phyloP scores from a whole-genome alignment of 2,329 filamentous ascomycete genomes.

The Colletotrichum sp. region DNA sequence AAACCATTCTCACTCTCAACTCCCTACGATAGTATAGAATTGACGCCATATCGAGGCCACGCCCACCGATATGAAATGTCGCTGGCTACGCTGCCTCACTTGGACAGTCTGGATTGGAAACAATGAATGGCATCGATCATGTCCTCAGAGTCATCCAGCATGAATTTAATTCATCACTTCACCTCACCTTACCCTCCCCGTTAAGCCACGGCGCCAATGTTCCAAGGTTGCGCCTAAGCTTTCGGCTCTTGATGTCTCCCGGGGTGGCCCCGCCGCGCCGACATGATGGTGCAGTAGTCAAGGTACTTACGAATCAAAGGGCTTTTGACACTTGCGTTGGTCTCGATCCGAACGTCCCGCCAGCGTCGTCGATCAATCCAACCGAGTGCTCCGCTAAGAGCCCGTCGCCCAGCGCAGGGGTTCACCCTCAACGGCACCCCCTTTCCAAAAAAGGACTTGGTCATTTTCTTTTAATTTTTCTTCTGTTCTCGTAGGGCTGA shows the following conservation, averaged over 20 bases:
- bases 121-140: neutral
- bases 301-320: neutral
- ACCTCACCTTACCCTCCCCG: neutral
- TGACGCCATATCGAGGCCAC: neutral
- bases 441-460: neutral
- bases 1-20: neutral
- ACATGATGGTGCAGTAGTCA: constrained; percentile 4
- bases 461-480: neutral
- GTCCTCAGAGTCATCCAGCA: neutral
- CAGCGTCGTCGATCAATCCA: constrained; percentile 10
- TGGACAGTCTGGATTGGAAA: neutral
- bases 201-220: neutral
- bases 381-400: constrained; percentile 1
- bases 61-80: neutral
- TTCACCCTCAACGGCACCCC: neutral
- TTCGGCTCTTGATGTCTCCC: neutral
- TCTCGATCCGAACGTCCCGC: constrained; percentile 15
- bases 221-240: neutral
- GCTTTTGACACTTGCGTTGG: constrained; percentile 1
- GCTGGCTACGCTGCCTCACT: neutral
- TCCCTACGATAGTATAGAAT: neutral
- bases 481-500: neutral
- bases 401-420: neutral
- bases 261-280: neutral
- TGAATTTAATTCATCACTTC: neutral